These are phyloP conservation scores for Cryptococcus neoformans DNA, from an alignment of 1,284 basidiomycete genomes.

Conservation along the genomic window DNA sequence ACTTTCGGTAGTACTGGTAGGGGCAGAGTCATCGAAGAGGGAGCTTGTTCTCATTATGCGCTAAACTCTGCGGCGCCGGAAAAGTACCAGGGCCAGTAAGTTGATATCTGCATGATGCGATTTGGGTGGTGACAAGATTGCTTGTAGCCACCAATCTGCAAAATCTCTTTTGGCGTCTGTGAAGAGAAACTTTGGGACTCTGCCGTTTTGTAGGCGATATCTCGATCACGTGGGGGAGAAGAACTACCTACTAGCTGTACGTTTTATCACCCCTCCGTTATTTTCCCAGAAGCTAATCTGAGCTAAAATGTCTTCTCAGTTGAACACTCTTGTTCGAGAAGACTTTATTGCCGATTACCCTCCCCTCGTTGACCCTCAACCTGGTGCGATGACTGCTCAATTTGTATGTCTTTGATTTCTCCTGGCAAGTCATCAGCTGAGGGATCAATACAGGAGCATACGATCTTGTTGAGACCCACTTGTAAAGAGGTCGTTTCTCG, in stretches of 20 bases:
- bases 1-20: conserved; percentile 98
- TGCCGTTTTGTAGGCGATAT: conserved; percentile 95
- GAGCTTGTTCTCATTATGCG: conserved; percentile 94
- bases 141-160: conserved; percentile 69
- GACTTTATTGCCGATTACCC: conserved; percentile 92
- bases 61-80: conserved; percentile 34
- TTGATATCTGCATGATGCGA: neutral
- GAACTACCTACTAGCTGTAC: conserved; percentile 86
- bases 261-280: conserved; percentile 33
- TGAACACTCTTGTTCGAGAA: conserved; percentile 85
- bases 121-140: neutral
- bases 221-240: conserved; percentile 91
- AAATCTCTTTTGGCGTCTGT: conserved; percentile 85
- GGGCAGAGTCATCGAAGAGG: conserved; percentile 87
- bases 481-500: conserved; percentile 93
- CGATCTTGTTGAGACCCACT: conserved; percentile 83
- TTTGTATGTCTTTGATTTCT: conserved; percentile 56
- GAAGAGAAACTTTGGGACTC: conserved; percentile 88
- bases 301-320: conserved; percentile 52
- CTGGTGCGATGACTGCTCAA: conserved; percentile 85
- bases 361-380: conserved; percentile 72
- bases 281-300: neutral
- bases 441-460: conserved; percentile 67
- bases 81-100: conserved; percentile 33
- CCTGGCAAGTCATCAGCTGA: conserved; percentile 32